These are phyloP conservation scores for Claviceps sp. DNA, from an alignment of 2,329 filamentous ascomycete genomes.

Conservation along the genomic window DNA sequence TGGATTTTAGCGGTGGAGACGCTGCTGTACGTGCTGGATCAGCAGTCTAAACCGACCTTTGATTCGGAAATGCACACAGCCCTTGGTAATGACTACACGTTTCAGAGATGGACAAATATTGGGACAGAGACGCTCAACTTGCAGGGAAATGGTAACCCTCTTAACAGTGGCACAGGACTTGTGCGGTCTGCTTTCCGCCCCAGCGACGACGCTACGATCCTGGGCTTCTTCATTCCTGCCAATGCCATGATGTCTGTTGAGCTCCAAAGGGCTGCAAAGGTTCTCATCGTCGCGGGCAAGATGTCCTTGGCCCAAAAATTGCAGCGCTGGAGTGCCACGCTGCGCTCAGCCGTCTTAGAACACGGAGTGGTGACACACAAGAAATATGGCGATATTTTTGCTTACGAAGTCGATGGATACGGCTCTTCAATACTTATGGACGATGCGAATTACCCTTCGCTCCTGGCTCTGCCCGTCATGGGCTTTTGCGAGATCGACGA, in stretches of 20 bases:
- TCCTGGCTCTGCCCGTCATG: slow-evolving; percentile 65
- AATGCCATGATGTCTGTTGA: slow-evolving; percentile 96
- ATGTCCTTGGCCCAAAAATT: slow-evolving; percentile 38
- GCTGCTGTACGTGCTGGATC: slow-evolving; percentile 57
- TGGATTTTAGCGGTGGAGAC: slow-evolving; percentile 71
- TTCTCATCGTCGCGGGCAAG: slow-evolving; percentile 51
- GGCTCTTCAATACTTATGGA: slow-evolving; percentile 77
- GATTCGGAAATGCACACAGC: slow-evolving; percentile 51
- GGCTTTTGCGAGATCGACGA: slow-evolving; percentile 58
- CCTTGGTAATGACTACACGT: slow-evolving; percentile 68
- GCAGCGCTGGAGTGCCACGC: slow-evolving; percentile 44
- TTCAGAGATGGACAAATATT: slow-evolving; percentile 63
- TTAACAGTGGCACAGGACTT: slow-evolving; percentile 72
- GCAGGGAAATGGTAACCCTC: slow-evolving; percentile 75
- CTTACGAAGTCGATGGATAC: slow-evolving; percentile 80
- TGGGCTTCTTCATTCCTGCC: slow-evolving; percentile 88
- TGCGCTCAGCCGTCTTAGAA: slow-evolving; percentile 68
- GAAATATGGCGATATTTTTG: slow-evolving; percentile 66
- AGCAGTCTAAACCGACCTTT: slow-evolving; percentile 75
- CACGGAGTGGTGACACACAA: slow-evolving; percentile 69
- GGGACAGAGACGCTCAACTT: slow-evolving; percentile 87
- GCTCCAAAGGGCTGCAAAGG: slow-evolving; percentile 56
- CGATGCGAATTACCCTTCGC: slow-evolving; percentile 74
- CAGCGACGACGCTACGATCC: slow-evolving; percentile 85
- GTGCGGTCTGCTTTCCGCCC: slow-evolving; percentile 87